Evolutionary conservation across 2,329 filamentous ascomycete genomes (phyloP).

Genomic region (Ophiostoma tasmaniense): DNA sequence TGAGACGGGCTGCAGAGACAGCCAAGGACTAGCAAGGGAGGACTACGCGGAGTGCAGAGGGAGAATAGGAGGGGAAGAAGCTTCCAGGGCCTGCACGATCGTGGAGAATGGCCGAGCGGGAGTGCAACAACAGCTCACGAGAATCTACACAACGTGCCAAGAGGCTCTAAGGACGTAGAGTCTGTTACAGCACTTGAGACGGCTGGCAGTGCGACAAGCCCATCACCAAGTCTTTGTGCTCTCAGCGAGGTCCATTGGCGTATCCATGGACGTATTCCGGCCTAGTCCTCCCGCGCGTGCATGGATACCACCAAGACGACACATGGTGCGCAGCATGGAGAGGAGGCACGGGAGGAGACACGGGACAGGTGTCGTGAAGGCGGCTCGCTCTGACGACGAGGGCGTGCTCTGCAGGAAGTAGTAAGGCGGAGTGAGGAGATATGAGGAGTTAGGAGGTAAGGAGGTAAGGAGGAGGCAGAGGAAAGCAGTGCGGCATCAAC

Average conservation of each 20-base stretch:
- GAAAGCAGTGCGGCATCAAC: background rate
- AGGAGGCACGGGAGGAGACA: background rate
- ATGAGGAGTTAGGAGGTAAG: background rate
- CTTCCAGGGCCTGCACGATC: background rate
- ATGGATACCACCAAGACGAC: background rate
- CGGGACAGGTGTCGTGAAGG: background rate
- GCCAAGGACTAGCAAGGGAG: too few species aligned
- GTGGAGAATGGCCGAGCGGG: background rate
- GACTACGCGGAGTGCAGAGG: background rate
- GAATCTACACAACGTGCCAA: background rate
- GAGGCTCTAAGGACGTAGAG: background rate
- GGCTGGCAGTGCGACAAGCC: background rate
- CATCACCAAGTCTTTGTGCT: background rate
- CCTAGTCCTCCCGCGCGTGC: background rate
- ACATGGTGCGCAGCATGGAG: background rate
- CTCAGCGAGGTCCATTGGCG: background rate
- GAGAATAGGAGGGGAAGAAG: background rate
- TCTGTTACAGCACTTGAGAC: background rate
- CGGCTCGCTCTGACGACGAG: background rate
- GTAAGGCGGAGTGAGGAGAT: background rate
- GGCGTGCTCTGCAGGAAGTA: background rate
- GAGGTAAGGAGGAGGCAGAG: background rate
- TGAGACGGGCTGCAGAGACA: background rate
- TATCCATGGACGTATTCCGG: background rate
- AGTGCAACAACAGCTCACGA: conserved; percentile 4